Conservation (phyloP, 139 green algal species). For the Micractinium sp. region DNA sequence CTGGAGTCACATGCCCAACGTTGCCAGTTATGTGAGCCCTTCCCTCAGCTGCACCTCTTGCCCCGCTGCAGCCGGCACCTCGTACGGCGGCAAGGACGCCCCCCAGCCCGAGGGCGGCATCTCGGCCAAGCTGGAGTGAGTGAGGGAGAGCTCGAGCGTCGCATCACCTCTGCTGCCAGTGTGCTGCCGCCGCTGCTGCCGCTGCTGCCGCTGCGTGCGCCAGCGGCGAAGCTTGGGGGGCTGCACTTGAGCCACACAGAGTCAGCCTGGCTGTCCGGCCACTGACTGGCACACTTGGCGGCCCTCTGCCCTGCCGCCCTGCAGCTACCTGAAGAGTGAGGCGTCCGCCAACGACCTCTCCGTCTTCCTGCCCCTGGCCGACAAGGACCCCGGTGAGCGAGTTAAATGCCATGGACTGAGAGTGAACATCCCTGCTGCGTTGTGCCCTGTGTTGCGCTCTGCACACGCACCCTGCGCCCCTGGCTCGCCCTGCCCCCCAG, state of each 20-base stretch:
- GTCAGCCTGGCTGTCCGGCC: neutral
- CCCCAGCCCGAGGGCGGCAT: constrained; percentile 1
- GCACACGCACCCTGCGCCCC: too few species aligned
- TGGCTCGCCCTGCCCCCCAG: neutral
- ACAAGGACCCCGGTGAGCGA: neutral
- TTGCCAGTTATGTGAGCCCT: too few species aligned
- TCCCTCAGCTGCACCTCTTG: neutral
- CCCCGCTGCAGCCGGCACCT: neutral
- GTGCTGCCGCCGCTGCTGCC: neutral
- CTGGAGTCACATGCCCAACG: too few species aligned
- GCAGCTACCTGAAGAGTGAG: neutral
- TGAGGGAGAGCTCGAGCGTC: neutral
- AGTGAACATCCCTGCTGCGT: too few species aligned
- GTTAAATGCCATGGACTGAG: too few species aligned
- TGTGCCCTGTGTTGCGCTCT: too few species aligned
- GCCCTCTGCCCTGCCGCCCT: neutral
- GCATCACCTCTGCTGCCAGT: too few species aligned
- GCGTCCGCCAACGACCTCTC: neutral
- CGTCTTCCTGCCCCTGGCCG: neutral
- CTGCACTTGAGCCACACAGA: too few species aligned
- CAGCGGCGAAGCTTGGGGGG: too few species aligned
- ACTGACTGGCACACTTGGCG: too few species aligned
- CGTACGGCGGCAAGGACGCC: neutral
- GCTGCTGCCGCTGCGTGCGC: too few species aligned
- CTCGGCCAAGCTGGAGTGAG: neutral